Evolutionary conservation across 1,284 basidiomycete genomes (phyloP).

Genomic region (Malassezia caprae): DNA sequence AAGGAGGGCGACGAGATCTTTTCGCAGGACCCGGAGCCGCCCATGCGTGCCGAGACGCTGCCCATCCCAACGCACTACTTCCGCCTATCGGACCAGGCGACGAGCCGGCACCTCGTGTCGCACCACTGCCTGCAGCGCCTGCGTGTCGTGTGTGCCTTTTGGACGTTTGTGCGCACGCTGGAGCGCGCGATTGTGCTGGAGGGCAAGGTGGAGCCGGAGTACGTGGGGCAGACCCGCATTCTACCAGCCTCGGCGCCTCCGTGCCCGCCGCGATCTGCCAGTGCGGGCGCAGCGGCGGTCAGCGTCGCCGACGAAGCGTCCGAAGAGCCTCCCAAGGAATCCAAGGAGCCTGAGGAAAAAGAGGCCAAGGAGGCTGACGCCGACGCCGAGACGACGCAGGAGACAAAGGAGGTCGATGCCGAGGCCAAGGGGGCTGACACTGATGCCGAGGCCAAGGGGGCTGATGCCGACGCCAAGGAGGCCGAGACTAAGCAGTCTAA

Average conservation of each 20-base stretch:
- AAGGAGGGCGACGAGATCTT: not conserved
- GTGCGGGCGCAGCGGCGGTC: too few relatives aligned
- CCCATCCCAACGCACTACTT: conserved; percentile 46
- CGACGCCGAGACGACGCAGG: not conserved
- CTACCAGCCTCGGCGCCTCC: not conserved
- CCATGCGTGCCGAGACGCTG: conserved; percentile 6
- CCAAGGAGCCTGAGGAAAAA: not conserved
- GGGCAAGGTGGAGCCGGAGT: conserved; percentile 36
- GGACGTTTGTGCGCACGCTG: conserved; percentile 41
- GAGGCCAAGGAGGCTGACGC: conserved; percentile 2
- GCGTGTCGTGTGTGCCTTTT: conserved; percentile 39
- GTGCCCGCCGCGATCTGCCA: too few relatives aligned
- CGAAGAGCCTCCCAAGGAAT: not conserved
- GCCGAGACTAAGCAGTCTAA: not conserved
- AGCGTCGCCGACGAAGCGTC: too few relatives aligned
- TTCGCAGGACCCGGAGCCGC: not conserved
- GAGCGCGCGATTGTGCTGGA: conserved; percentile 44
- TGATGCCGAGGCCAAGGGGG: not conserved
- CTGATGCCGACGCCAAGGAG: not conserved
- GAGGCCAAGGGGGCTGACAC: not conserved
- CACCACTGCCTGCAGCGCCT: conserved; percentile 41
- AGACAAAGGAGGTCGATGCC: not conserved
- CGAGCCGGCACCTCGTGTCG: conserved; percentile 37
- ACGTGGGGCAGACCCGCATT: conserved; percentile 4
- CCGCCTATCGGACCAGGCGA: conserved; percentile 33